These are phyloP conservation scores for Scheffersomyces ergatensis DNA, from an alignment of 805 yeast genomes.

Conservation along the genomic window DNA sequence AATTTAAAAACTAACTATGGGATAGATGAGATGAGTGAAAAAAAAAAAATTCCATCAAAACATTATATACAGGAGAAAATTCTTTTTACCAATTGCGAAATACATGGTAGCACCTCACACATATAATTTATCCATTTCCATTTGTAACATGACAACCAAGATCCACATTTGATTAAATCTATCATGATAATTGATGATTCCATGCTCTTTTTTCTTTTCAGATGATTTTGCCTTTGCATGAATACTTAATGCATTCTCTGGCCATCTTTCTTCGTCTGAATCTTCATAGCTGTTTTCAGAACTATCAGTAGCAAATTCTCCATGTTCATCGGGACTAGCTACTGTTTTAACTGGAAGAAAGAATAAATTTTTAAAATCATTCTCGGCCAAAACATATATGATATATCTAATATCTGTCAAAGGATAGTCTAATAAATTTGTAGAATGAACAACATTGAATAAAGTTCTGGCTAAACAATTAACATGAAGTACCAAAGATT, in stretches of 20 bases:
- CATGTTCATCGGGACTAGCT: neutral
- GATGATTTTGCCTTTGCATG: neutral
- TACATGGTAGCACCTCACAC: neutral
- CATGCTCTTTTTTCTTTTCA: neutral
- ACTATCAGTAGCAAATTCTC: neutral
- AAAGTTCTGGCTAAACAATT: slow-evolving; percentile 1
- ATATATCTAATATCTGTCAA: slow-evolving; percentile 19
- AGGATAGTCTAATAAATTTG: slow-evolving; percentile 14
- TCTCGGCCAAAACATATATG: slow-evolving; percentile 20
- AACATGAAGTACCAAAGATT: neutral
- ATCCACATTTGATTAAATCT: slow-evolving; percentile 1
- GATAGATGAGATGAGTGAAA: neutral
- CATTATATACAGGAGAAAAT: neutral
- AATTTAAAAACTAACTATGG: neutral
- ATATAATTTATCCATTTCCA: neutral
- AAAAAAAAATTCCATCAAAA: neutral
- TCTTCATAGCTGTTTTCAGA: too few species aligned
- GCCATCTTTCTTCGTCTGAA: too few species aligned
- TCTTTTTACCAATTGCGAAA: neutral
- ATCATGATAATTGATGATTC: neutral
- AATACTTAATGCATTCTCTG: neutral
- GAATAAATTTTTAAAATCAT: slow-evolving; percentile 16
- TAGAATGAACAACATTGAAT: neutral
- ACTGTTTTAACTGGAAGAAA: slow-evolving; percentile 14
- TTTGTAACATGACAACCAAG: neutral